Conservation (phyloP, 768 basidiomycete genomes). For the Kwoniella newhampshirensis region DNA sequence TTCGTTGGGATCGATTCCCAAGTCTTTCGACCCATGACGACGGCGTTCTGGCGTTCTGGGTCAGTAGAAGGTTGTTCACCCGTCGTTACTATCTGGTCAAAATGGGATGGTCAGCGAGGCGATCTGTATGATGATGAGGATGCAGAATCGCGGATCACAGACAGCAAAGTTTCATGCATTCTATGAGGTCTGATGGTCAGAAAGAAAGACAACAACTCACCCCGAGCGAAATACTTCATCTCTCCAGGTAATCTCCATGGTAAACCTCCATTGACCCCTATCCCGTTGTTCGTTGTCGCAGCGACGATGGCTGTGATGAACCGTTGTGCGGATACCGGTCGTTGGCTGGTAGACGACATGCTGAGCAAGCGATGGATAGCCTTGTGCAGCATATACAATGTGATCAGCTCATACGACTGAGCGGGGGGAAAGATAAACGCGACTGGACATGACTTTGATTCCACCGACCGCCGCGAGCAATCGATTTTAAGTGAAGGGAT, state of each 20-base stretch:
- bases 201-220: slow-evolving; percentile 65
- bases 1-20: slow-evolving; percentile 94
- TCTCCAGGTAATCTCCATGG: slow-evolving; percentile 89
- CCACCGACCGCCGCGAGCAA: no score
- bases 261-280: slow-evolving; percentile 66
- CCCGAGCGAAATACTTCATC: slow-evolving; percentile 86
- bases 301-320: slow-evolving; percentile 84
- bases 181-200: no score
- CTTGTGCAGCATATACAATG: background rate
- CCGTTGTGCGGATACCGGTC: background rate
- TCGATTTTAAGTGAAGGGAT: no score
- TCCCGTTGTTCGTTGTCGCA: slow-evolving; percentile 81
- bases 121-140: background rate
- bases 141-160: no score
- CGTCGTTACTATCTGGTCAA: slow-evolving; percentile 40
- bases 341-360: slow-evolving; percentile 2
- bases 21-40: slow-evolving; percentile 94
- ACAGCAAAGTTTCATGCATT: no score
- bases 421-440: slow-evolving; percentile 7
- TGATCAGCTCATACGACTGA: no score
- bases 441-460: slow-evolving; percentile 8
- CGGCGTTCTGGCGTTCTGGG: slow-evolving; percentile 60
- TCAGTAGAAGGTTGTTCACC: slow-evolving; percentile 57
- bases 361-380: no score
- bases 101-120: background rate